Percentiles rank a stretch among this genome's conserved stretches.
phyloP scores from a whole-genome alignment of 2,329 filamentous ascomycete genomes.

The Paecilomyces sp. region DNA sequence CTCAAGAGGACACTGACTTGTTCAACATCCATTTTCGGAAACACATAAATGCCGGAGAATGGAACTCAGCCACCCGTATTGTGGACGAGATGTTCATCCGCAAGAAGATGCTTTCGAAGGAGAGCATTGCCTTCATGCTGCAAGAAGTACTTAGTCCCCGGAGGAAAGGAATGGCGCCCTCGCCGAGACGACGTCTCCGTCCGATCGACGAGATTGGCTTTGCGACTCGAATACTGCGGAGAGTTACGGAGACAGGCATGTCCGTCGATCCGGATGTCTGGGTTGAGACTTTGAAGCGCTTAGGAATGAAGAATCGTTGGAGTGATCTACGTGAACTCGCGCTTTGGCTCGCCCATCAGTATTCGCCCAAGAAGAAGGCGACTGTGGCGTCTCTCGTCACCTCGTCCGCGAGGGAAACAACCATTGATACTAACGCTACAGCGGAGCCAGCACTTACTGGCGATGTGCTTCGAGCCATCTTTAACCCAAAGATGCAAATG shows the following conservation, averaged over 20 bases:
- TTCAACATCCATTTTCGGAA: slow-evolving; percentile 35
- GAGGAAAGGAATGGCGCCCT: slow-evolving; percentile 15
- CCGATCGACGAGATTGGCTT: slow-evolving; percentile 34
- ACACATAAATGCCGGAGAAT: slow-evolving; percentile 26
- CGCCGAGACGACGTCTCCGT: slow-evolving; percentile 16
- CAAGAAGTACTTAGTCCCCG: slow-evolving; percentile 25
- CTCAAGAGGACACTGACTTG: slow-evolving; percentile 21
- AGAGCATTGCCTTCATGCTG: slow-evolving; percentile 40
- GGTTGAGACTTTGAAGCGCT: slow-evolving; percentile 52
- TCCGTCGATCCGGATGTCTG: slow-evolving; percentile 41
- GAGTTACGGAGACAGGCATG: slow-evolving; percentile 39
- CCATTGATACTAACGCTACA: background rate
- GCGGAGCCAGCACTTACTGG: slow-evolving; percentile 7
- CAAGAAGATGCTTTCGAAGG: slow-evolving; percentile 32
- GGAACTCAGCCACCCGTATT: slow-evolving; percentile 19
- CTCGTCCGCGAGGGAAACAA: slow-evolving; percentile 3
- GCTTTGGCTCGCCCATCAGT: slow-evolving; percentile 44
- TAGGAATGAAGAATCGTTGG: slow-evolving; percentile 51
- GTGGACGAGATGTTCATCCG: slow-evolving; percentile 46
- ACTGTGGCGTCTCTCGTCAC: slow-evolving; percentile 6
- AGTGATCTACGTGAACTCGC: slow-evolving; percentile 46
- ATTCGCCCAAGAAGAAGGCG: slow-evolving; percentile 16
- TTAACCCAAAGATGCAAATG: slow-evolving; percentile 36
- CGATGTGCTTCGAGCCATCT: slow-evolving; percentile 32
- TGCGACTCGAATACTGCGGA: slow-evolving; percentile 42